phyloP scores from a whole-genome alignment of 148 eudicot species.

The Chenopodium berlandieri region DNA sequence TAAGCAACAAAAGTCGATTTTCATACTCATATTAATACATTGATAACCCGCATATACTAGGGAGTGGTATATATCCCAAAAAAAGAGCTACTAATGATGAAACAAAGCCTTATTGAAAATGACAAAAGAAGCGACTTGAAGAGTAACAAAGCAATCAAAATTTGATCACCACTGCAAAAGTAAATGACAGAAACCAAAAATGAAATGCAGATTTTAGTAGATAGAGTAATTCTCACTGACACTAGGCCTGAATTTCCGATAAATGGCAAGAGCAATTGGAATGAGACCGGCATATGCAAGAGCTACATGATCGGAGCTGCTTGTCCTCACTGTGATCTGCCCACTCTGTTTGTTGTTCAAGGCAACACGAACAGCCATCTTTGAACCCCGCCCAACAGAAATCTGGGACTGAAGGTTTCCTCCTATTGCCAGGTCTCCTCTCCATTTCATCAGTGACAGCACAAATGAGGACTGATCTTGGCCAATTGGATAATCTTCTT shows the following conservation, averaged over 20 bases:
- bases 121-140: constrained; percentile 1
- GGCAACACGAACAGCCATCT: constrained; percentile 74
- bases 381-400: constrained; percentile 69
- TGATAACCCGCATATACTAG: constrained; percentile 11
- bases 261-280: constrained; percentile 61
- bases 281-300: constrained; percentile 71
- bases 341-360: constrained; percentile 93
- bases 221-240: constrained; percentile 60
- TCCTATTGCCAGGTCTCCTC: constrained; percentile 63
- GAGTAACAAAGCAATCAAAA: constrained; percentile 5
- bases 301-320: constrained; percentile 79
- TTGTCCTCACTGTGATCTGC: constrained; percentile 76
- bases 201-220: constrained; percentile 39
- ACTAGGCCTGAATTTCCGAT: constrained; percentile 58
- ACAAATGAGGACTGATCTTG: constrained; percentile 55
- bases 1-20: not conserved
- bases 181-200: constrained; percentile 19
- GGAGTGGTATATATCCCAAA: constrained; percentile 8
- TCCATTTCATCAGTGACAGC: constrained; percentile 58
- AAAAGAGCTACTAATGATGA: constrained; percentile 11
- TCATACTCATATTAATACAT: constrained; percentile 18
- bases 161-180: not conserved
- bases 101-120: constrained; percentile 21
- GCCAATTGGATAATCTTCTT: constrained; percentile 57
- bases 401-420: constrained; percentile 67